phyloP scores from a whole-genome alignment of 345 rosid species.

The Arabidopsis suecica region DNA sequence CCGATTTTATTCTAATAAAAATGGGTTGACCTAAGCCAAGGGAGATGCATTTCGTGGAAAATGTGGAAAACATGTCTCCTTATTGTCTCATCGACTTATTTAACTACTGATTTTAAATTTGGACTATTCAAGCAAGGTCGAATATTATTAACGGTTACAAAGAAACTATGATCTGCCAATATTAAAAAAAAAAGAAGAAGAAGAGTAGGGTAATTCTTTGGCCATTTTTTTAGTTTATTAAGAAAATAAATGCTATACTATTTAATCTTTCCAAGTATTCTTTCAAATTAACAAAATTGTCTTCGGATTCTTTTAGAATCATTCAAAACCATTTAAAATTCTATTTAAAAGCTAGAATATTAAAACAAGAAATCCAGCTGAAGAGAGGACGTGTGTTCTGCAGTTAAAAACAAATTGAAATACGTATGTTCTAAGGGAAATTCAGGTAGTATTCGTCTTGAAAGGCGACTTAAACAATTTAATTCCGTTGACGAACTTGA shows the following conservation, averaged over 20 bases:
- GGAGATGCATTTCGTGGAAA: constrained; percentile 8
- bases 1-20: not conserved
- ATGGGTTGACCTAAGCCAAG: not conserved
- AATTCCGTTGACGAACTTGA: constrained; percentile 39
- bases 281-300: not conserved
- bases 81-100: not conserved
- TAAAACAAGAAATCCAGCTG: not conserved
- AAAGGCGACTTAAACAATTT: constrained; percentile 13
- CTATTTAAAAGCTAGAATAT: not conserved
- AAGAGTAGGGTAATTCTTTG: constrained; percentile 2
- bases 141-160: not conserved
- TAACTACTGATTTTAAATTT: not conserved
- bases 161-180: not conserved
- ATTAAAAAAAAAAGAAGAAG: too few relatives aligned
- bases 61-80: constrained; percentile 31
- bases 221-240: not conserved
- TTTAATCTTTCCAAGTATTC: not conserved
- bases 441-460: constrained; percentile 21
- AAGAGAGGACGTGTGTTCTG: not conserved
- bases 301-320: not conserved
- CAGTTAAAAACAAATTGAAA: not conserved
- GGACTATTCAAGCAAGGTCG: not conserved
- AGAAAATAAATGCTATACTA: not conserved
- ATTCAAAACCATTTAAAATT: constrained; percentile 4
- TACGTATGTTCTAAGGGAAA: not conserved